Conservation (phyloP, 345 rosid genomes). For the Citrus maxima region DNA sequence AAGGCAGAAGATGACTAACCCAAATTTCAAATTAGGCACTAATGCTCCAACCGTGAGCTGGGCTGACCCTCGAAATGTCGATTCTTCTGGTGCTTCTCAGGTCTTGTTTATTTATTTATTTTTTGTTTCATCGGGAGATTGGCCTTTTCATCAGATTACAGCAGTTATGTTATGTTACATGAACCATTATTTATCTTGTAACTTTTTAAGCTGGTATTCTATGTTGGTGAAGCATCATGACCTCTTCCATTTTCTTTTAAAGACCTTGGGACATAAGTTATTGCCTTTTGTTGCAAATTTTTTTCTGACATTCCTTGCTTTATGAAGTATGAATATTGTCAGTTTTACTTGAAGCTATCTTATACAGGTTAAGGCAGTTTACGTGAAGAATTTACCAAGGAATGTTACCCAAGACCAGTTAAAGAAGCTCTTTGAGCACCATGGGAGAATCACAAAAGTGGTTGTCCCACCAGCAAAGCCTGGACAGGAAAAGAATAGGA, state of each 20-base stretch:
- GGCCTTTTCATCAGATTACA: neutral
- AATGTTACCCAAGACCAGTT: constrained; percentile 53
- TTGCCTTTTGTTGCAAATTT: neutral
- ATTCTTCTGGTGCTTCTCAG: constrained; percentile 59
- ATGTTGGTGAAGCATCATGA: neutral
- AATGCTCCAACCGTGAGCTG: constrained; percentile 68
- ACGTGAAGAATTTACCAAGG: constrained; percentile 64
- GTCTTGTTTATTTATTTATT: constrained; percentile 20
- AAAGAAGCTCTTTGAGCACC: constrained; percentile 57
- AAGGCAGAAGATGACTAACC: constrained; percentile 63
- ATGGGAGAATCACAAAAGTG: constrained; percentile 59
- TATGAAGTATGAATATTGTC: constrained; percentile 11
- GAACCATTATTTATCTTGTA: neutral
- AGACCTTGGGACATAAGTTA: neutral
- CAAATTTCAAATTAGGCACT: constrained; percentile 58
- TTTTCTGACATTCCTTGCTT: neutral
- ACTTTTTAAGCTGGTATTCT: neutral
- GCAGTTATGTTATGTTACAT: neutral
- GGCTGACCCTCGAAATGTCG: constrained; percentile 67
- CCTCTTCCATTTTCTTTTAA: neutral
- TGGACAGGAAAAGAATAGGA: constrained; percentile 62
- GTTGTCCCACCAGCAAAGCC: constrained; percentile 64
- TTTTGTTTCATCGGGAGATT: neutral
- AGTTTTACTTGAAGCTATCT: constrained; percentile 12
- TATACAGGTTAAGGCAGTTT: constrained; percentile 60